phyloP scores from a whole-genome alignment of 2,329 filamentous ascomycete species.

The Metarhizium rileyi region DNA sequence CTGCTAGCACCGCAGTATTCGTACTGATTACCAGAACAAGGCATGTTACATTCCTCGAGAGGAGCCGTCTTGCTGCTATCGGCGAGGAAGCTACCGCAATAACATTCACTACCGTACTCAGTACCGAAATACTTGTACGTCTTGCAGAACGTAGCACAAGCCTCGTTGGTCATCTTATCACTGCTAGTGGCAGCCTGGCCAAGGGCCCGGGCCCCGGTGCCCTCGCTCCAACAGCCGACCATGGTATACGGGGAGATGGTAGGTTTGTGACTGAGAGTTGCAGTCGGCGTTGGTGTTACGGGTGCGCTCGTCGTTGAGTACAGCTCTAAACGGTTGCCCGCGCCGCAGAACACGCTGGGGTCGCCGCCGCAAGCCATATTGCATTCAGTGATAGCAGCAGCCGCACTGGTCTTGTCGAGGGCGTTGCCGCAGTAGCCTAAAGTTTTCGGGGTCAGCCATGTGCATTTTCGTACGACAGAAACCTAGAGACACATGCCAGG shows the following conservation, averaged over 20 bases:
- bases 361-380: constrained; percentile 33
- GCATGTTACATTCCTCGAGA: constrained; percentile 24
- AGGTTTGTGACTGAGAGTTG: constrained; percentile 14
- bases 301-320: constrained; percentile 30
- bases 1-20: constrained; percentile 23
- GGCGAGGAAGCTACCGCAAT: constrained; percentile 25
- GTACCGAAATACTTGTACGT: constrained; percentile 31
- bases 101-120: constrained; percentile 30
- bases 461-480: background rate
- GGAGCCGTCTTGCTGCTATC: constrained; percentile 17
- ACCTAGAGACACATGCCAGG: background rate
- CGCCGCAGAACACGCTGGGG: constrained; percentile 31
- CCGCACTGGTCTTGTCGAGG: constrained; percentile 19
- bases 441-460: constrained; percentile 1
- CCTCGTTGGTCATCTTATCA: constrained; percentile 23
- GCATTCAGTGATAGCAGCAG: constrained; percentile 22
- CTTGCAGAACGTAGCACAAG: constrained; percentile 24
- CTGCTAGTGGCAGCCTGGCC: constrained; percentile 14
- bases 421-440: constrained; percentile 39
- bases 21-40: constrained; percentile 21
- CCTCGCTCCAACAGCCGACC: constrained; percentile 32
- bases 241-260: constrained; percentile 20
- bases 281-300: constrained; percentile 18
- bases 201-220: constrained; percentile 25
- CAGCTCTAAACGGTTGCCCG: constrained; percentile 32